Evolutionary conservation across 2,329 filamentous ascomycete genomes (phyloP), one percentile per base, ranked within the genome.

Genomic region (Aspergillus versicolor): DNA sequence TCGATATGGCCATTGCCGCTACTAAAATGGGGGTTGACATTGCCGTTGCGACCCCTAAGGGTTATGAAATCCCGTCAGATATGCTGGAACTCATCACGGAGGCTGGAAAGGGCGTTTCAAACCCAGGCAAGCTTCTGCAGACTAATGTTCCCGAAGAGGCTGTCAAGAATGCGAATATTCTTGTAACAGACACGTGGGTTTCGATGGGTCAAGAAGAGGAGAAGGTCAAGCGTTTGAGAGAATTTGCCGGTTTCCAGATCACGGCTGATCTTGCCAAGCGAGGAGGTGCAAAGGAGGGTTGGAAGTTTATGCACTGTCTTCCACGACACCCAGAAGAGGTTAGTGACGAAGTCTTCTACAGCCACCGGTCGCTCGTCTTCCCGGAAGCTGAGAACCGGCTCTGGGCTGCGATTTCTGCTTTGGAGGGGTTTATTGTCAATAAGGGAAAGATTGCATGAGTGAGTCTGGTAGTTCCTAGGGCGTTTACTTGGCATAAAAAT

Each of bases 241-340:
- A 87, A 2, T 99, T 99, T 73, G 83, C 84, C 30, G 92, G 93
- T 13, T 99, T 92, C 77, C 93, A 97, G 73, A 89, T 99, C 69
- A 97, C 93, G 3, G 84, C 87, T 47, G 90, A 94, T 43, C 80
- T 99, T 64, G 93, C 92, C 2, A 84, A 88, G 75, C 83, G 87
- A 49, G 92, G 92, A 43, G 92, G 91, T 19, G 94, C 94, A 42
- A 96, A 94, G 73, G 81, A 88, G 13, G 84, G 84, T 61, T 99
- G 94, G 94, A 92, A 91, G 75, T 99, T 99, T 74, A 97, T 99
- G 94, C 94, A 99, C 79, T 99, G 94, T 73, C 77, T 99, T 58
- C 94, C 94, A 13, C 85, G 94, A 61, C 92, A 99, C 71, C 84
- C 85, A 0, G 93, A 99, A 74, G 94, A 99, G 78, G 94, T 99